Percentiles rank a stretch among this genome's conserved stretches.
Evolutionary conservation across 2,329 filamentous ascomycete genomes (phyloP).

Genomic region (Aspergillus brasiliensis): DNA sequence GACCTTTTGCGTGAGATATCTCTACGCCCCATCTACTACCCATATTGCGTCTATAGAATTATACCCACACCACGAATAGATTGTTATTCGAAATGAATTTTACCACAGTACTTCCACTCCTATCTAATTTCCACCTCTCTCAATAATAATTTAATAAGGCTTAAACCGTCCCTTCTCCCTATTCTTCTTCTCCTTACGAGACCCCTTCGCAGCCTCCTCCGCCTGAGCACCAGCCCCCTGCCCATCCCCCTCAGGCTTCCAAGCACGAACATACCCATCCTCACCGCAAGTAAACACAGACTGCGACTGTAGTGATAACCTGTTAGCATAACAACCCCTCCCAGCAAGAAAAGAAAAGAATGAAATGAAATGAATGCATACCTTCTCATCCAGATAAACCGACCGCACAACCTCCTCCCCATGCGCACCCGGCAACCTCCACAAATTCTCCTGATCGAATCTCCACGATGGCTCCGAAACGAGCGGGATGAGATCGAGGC

Average conservation of each 20-base stretch:
- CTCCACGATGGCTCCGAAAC: conserved; percentile 38
- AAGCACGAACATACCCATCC: conserved; percentile 46
- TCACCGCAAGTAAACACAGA: conserved; percentile 50
- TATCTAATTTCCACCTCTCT: no score
- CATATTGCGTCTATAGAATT: no score
- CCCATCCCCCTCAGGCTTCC: conserved; percentile 32
- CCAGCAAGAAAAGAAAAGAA: no score
- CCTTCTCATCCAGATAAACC: conserved; percentile 47
- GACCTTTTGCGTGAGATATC: no score
- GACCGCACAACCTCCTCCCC: conserved; percentile 52
- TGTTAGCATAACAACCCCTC: no score
- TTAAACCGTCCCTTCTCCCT: conserved; percentile 42
- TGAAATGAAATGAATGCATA: no score
- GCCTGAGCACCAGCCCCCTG: conserved; percentile 8
- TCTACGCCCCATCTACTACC: no score
- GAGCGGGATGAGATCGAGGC: conserved; percentile 48
- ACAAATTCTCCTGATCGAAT: conserved; percentile 42
- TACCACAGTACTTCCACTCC: no score
- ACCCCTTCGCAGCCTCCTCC: conserved; percentile 23
- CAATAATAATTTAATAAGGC: conserved; percentile 30
- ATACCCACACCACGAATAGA: no score
- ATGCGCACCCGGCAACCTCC: conserved; percentile 50
- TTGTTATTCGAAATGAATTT: no score
- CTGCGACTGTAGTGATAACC: conserved; percentile 30
- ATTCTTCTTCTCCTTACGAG: conserved; percentile 37